Evolutionary conservation across 495 filamentous ascomycete genomes (phyloP).

Genomic region (Neurospora discreta): DNA sequence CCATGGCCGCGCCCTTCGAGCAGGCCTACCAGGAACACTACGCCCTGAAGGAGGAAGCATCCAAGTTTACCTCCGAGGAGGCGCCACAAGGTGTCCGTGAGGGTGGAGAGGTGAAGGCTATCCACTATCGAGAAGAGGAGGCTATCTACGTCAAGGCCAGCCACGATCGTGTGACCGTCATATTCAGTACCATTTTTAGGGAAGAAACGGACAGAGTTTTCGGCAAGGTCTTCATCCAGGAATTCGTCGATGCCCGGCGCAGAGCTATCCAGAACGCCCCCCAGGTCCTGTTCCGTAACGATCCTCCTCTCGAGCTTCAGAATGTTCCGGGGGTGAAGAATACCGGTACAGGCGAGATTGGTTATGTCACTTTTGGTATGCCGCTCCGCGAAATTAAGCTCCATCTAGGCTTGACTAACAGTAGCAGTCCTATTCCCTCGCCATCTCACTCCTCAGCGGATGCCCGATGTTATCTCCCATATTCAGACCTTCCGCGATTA

Average conservation of each 20-base stretch:
- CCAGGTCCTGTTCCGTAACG: constrained; percentile 93
- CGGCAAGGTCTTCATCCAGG: constrained; percentile 87
- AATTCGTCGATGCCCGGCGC: constrained; percentile 92
- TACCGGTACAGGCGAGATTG: constrained; percentile 66
- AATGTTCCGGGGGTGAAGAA: constrained; percentile 71
- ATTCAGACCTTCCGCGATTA: constrained; percentile 99
- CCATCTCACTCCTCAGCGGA: constrained; percentile 78
- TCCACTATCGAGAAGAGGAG: constrained; percentile 96
- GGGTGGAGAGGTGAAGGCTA: constrained; percentile 87
- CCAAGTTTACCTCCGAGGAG: constrained; percentile 80
- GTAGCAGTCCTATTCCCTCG: constrained; percentile 84
- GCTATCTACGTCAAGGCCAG: constrained; percentile 99
- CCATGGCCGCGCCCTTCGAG: constrained; percentile 97
- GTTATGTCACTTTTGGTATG: constrained; percentile 95
- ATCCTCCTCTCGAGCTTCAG: constrained; percentile 84
- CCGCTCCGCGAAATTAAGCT: neutral
- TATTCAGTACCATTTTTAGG: constrained; percentile 95
- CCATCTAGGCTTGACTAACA: constrained; percentile 8
- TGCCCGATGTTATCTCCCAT: constrained; percentile 92
- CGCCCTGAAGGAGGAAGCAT: constrained; percentile 71
- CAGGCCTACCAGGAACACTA: constrained; percentile 89
- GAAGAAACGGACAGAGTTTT: constrained; percentile 97
- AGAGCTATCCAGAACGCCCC: constrained; percentile 96
- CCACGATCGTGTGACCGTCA: constrained; percentile 93
- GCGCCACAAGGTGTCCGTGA: constrained; percentile 81